Evolutionary conservation across 345 rosid genomes (phyloP), one percentile per base, ranked within the genome.

Genomic region (Brassica rapa): DNA sequence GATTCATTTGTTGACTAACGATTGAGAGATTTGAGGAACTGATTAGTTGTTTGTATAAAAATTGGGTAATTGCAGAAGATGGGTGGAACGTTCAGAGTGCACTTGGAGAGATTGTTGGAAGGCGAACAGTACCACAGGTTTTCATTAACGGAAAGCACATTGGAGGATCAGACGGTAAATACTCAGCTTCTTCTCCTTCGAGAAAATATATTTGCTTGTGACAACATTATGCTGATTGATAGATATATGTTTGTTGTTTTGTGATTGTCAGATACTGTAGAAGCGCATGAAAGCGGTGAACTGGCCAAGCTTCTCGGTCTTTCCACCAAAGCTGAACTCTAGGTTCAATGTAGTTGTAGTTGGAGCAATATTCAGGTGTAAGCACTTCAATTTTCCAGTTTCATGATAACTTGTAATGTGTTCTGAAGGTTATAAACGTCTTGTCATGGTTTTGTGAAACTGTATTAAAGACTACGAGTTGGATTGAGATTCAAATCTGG

Each of bases 161-260:
- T 3, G 98, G 98, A 65, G 98, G 98, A 75, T 92, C 98, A 32
- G 98, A 92, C 62, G 98, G 98, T 91, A 84, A 85, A 80, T n/a
- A 80, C 68, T 19, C 43, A 16, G 12, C 9, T 51, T 51, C 46
- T 15, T 66, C 14, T 61, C 24, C 62, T 63, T 74, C 30, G 12
- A 2, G 23, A 9, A 12, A 53, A 29, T 6, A 15, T 74, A 8
- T 80, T 68, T 68, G 65, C 19, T 32, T 74, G 37, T 39, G 9
- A 62, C 37, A 74, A 49, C 37, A 27, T 30, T 39, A 39, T 30
- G 6, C 62, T 66, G 19, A 68, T 24, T 64, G 56, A 53, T 62
- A 8, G 14, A 56, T 39, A n/a, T 74, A 33, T 60, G 46, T 60
- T 33, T 19, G 63, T 9, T 68, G 55, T 82, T 39, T 51, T 76